A percentile compares a stretch with the other conserved stretches of the same genome.
Conservation (phyloP, 2,329 filamentous ascomycete genomes). For the Aspergillus spinulosporus region DNA sequence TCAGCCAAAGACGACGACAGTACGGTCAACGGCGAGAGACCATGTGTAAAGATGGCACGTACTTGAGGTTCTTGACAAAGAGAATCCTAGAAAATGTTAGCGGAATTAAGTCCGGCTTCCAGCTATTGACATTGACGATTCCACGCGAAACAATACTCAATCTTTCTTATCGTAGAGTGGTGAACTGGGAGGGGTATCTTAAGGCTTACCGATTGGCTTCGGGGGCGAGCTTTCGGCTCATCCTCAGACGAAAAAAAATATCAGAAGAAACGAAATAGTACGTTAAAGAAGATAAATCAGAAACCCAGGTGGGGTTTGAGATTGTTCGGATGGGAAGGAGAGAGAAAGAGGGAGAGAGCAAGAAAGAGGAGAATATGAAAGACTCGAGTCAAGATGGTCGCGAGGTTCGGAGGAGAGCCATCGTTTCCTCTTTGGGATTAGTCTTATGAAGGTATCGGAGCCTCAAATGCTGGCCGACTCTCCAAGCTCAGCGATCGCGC, state of each 20-base stretch:
- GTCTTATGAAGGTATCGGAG: conserved; percentile 16
- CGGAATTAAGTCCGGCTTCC: too few relatives aligned
- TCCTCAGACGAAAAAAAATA: conserved; percentile 33
- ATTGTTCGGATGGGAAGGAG: conserved; percentile 14
- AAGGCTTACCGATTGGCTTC: conserved; percentile 91
- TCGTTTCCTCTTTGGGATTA: conserved; percentile 26
- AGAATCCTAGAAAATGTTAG: too few relatives aligned
- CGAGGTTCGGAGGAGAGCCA: conserved; percentile 28
- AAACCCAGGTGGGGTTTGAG: conserved; percentile 28
- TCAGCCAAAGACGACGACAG: neutral
- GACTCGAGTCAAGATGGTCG: conserved; percentile 27
- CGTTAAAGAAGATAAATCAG: conserved; percentile 17
- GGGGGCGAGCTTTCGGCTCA: conserved; percentile 80
- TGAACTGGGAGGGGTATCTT: conserved; percentile 30
- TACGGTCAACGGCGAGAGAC: neutral
- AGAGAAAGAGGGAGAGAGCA: conserved; percentile 15
- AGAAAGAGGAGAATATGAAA: conserved; percentile 22
- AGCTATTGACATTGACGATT: conserved; percentile 72
- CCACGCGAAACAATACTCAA: neutral
- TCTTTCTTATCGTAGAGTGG: conserved; percentile 4
- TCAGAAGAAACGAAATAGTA: conserved; percentile 21
- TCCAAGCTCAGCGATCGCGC: neutral
- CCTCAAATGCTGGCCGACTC: conserved; percentile 18
- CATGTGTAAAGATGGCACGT: conserved; percentile 31
- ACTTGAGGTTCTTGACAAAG: conserved; percentile 99